Percentiles rank a stretch among this genome's conserved stretches.
Evolutionary conservation across 2,329 filamentous ascomycete species (phyloP).

Genomic region (Orbilia oligospora): DNA sequence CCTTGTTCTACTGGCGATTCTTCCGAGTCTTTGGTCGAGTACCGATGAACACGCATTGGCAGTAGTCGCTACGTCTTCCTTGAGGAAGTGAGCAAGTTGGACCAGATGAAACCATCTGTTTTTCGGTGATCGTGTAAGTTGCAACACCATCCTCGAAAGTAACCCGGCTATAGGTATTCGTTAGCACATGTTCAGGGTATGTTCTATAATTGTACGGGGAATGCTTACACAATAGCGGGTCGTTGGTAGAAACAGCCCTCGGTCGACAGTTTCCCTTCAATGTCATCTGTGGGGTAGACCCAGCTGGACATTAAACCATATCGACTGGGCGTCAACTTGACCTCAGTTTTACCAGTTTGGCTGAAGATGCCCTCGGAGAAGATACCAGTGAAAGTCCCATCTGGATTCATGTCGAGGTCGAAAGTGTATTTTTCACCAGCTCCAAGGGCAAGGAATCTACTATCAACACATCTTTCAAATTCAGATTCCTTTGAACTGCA

Average conservation of each 20-base stretch:
- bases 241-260: slow-evolving; percentile 47
- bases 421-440: slow-evolving; percentile 36
- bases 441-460: slow-evolving; percentile 39
- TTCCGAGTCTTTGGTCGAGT: slow-evolving; percentile 30
- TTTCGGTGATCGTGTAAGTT: slow-evolving; percentile 54
- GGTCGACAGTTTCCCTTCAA: slow-evolving; percentile 35
- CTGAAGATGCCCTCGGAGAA: slow-evolving; percentile 49
- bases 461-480: slow-evolving; percentile 55
- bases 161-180: slow-evolving; percentile 28
- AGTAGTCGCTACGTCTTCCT: slow-evolving; percentile 37
- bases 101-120: slow-evolving; percentile 46
- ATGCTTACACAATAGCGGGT: slow-evolving; percentile 41
- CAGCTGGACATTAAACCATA: slow-evolving; percentile 46
- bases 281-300: slow-evolving; percentile 32
- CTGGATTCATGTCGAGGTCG: slow-evolving; percentile 43
- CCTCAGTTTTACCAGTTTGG: slow-evolving; percentile 28
- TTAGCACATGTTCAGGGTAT: slow-evolving; percentile 2
- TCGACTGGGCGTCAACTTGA: slow-evolving; percentile 38
- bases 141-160: slow-evolving; percentile 33
- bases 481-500: slow-evolving; percentile 48
- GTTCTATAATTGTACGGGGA: not conserved
- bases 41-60: slow-evolving; percentile 52
- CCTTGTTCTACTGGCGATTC: slow-evolving; percentile 28
- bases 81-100: slow-evolving; percentile 49
- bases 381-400: slow-evolving; percentile 45